Evolutionary conservation across 192 early-diverging fungal species (phyloP), one percentile per base, ranked within the genome.

Genomic region (Coemansia sp.): DNA sequence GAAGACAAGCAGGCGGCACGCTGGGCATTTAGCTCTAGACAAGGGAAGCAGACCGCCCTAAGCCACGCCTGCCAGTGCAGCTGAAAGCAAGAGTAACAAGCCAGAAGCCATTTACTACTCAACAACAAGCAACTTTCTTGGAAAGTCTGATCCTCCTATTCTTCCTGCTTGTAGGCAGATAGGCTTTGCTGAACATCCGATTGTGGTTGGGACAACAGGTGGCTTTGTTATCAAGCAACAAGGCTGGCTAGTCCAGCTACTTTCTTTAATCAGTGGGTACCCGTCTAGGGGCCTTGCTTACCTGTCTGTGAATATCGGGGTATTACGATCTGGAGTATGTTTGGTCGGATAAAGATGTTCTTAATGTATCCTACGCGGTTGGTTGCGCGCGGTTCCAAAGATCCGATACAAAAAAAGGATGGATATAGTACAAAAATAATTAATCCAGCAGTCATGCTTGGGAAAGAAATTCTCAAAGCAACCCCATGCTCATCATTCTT

Each of bases 331-430:
- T 59, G 68, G 0, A 74, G 49, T 9, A 80, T 80, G 32, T 74
- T 63, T 3, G 77, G 77, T 42, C 36, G 56, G 15, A 74, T 80
- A 71, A 68, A 80, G 32, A 80, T 58, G 21, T 80, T 55, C 55
- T 80, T 46, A 18, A 80, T 69, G 59, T 64, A 74, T 13, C 67
- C 77, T 80, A 80, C 65, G 63, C 41, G 26, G 48, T 48, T 48
- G 43, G 43, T 45, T 45, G 43, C 43, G 43, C 43, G 43, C 5
- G 43, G 13, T 45, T 45, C 43, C 43, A 45, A 45, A 5, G 8
- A 15, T 12, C 13, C 13, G 5, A 45, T 12, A 45, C 43, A 45
- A 45, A 45, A 45, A 45, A 45, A 45, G 43, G 5, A 45, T 12
- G 13, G 43, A 45, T 45, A 45, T 45, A 45, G 43, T 45, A 45